phyloP scores from a whole-genome alignment of 2,329 filamentous ascomycete genomes.

The Scedosporium dehoogii region DNA sequence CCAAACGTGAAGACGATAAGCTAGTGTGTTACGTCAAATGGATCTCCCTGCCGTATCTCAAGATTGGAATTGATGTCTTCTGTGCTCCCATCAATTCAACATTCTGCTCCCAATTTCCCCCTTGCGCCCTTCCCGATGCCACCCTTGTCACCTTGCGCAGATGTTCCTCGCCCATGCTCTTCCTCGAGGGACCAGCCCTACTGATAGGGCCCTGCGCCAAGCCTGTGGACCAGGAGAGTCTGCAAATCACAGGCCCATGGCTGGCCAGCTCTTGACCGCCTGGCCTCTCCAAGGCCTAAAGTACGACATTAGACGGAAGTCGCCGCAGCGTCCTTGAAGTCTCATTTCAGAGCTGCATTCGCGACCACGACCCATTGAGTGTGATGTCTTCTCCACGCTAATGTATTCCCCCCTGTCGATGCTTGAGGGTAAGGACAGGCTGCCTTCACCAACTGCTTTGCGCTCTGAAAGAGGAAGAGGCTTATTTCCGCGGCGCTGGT shows the following conservation, averaged over 20 bases:
- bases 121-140: no score
- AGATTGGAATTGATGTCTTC: no score
- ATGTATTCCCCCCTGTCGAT: neutral
- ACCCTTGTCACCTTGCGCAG: no score
- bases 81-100: no score
- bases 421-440: neutral
- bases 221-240: neutral
- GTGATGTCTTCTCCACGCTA: neutral
- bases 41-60: no score
- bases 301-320: no score
- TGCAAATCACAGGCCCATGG: neutral
- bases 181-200: neutral
- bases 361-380: no score
- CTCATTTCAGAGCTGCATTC: no score
- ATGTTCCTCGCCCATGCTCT: neutral
- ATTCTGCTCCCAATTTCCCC: no score
- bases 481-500: neutral
- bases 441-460: neutral
- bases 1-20: neutral
- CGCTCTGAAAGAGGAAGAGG: neutral
- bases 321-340: no score
- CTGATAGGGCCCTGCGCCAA: neutral
- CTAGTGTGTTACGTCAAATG: no score
- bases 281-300: neutral
- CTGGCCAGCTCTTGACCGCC: neutral